phyloP scores from a whole-genome alignment of 768 basidiomycete species.

The Roridomyces roridus region DNA sequence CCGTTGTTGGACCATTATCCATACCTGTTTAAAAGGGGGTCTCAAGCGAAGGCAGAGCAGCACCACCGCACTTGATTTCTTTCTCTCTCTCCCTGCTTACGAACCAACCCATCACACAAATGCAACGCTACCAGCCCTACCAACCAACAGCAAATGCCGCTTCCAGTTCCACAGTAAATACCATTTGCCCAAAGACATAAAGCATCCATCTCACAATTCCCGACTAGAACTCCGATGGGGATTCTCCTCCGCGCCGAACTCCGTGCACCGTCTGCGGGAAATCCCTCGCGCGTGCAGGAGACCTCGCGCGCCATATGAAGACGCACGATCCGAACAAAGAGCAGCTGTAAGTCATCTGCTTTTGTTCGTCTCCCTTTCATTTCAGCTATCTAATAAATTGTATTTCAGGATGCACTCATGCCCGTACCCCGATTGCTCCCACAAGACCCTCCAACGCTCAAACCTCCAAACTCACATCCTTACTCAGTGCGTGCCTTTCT shows the following conservation, averaged over 20 bases:
- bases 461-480: conserved; percentile 20
- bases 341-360: conserved; percentile 4
- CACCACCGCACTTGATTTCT: too few relatives aligned
- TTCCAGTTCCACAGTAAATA: too few relatives aligned
- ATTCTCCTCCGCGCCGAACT: background rate
- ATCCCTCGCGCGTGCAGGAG: background rate
- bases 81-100: too few relatives aligned
- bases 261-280: conserved; percentile 8
- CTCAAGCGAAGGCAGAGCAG: too few relatives aligned
- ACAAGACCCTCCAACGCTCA: conserved; percentile 18
- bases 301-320: conserved; percentile 16
- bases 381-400: background rate
- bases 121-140: too few relatives aligned
- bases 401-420: conserved; percentile 10
- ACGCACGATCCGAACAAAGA: conserved; percentile 15
- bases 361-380: background rate
- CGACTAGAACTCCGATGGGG: background rate
- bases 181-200: too few relatives aligned
- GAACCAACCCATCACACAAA: too few relatives aligned
- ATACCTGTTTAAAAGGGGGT: too few relatives aligned
- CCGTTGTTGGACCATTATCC: too few relatives aligned
- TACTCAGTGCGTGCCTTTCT: conserved; percentile 14
- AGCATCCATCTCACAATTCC: too few relatives aligned
- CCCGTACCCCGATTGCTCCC: conserved; percentile 13
- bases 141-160: too few relatives aligned